phyloP scores from a whole-genome alignment of 2,329 filamentous ascomycete genomes.

The Scedosporium apiospermum region DNA sequence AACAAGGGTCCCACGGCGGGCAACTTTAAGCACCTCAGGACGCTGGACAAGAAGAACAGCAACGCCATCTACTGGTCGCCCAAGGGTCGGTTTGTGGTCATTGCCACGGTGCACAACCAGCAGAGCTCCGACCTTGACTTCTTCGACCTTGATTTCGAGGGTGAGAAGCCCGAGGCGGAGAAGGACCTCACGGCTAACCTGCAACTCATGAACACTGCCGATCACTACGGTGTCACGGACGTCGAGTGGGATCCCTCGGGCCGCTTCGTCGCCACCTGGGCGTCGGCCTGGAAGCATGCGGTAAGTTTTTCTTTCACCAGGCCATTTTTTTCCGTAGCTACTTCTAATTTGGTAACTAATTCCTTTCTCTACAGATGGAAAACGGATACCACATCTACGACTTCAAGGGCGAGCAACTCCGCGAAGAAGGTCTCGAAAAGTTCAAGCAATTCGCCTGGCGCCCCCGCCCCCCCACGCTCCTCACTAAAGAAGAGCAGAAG shows the following conservation, averaged over 20 bases:
- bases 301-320: constrained; percentile 44
- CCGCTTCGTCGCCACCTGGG: constrained; percentile 86
- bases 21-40: constrained; percentile 94
- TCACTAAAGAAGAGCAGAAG: constrained; percentile 96
- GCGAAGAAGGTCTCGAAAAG: constrained; percentile 87
- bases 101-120: constrained; percentile 86
- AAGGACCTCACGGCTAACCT: constrained; percentile 93
- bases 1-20: constrained; percentile 69
- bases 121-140: constrained; percentile 96
- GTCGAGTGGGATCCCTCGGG: constrained; percentile 97
- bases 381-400: constrained; percentile 98
- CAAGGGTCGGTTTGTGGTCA: constrained; percentile 85
- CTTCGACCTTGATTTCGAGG: constrained; percentile 95
- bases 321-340: no score
- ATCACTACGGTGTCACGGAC: constrained; percentile 97
- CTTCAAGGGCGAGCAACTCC: constrained; percentile 81
- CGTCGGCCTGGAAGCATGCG: constrained; percentile 89
- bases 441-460: constrained; percentile 98
- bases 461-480: constrained; percentile 80
- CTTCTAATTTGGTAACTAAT: constrained; percentile 6
- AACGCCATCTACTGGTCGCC: constrained; percentile 99
- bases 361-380: constrained; percentile 63
- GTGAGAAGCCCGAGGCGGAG: constrained; percentile 85
- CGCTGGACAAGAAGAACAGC: constrained; percentile 97
- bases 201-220: constrained; percentile 84